Evolutionary conservation across 1,284 basidiomycete genomes (phyloP).

Genomic region (Austroboletus novae-zelandiae): DNA sequence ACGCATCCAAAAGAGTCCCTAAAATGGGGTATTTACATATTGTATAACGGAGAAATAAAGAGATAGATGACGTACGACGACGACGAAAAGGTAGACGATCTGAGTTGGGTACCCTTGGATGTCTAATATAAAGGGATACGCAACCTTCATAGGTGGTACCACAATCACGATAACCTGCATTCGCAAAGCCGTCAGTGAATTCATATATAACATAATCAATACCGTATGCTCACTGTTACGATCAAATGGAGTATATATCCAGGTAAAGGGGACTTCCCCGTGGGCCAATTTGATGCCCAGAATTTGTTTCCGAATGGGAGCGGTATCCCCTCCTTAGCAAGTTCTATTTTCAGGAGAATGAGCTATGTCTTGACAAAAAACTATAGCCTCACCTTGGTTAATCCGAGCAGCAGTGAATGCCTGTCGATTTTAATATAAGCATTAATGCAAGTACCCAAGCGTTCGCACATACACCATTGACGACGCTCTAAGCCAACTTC

Average conservation of each 20-base stretch:
- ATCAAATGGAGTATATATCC: slow-evolving; percentile 38
- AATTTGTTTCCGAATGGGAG: slow-evolving; percentile 39
- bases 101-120: slow-evolving; percentile 57
- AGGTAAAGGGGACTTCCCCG: slow-evolving; percentile 37
- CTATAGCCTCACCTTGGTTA: slow-evolving; percentile 39
- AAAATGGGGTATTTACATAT: not conserved
- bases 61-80: slow-evolving; percentile 36
- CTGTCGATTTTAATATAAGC: slow-evolving; percentile 16
- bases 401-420: slow-evolving; percentile 46
- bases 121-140: slow-evolving; percentile 55
- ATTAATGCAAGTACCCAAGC: not conserved
- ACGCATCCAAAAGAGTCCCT: slow-evolving; percentile 61
- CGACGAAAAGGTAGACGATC: slow-evolving; percentile 56
- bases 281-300: slow-evolving; percentile 42
- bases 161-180: slow-evolving; percentile 47
- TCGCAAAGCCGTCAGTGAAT: not conserved
- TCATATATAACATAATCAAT: not conserved
- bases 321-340: slow-evolving; percentile 42
- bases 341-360: slow-evolving; percentile 26
- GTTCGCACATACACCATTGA: slow-evolving; percentile 28
- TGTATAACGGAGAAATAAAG: not conserved
- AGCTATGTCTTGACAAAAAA: not conserved
- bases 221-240: slow-evolving; percentile 23
- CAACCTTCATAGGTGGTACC: slow-evolving; percentile 43
- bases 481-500: slow-evolving; percentile 31